These are phyloP conservation scores for Tilletia walkeri DNA, from an alignment of 1,284 basidiomycete species.

Conservation along the genomic window DNA sequence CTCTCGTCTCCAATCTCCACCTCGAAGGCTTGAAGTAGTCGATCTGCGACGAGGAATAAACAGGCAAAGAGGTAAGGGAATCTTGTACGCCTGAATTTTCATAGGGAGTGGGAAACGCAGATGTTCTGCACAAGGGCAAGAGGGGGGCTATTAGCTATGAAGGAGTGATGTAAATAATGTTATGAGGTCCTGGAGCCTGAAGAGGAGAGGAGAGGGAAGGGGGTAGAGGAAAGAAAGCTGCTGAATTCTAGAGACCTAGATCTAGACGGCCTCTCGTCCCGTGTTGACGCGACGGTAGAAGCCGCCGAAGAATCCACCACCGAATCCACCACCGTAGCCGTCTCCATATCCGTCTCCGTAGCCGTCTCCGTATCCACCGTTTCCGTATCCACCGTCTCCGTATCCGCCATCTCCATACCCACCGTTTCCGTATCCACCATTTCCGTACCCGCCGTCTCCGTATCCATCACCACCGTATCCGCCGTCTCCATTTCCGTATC, in stretches of 20 bases:
- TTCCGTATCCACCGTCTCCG: background rate
- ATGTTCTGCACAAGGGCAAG: too few species aligned
- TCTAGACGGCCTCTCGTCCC: background rate
- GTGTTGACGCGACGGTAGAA: background rate
- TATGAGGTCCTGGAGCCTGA: too few species aligned
- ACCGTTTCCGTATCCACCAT: background rate
- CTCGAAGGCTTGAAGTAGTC: too few species aligned
- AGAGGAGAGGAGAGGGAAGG: too few species aligned
- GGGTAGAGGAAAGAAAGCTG: too few species aligned
- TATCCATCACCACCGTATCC: background rate
- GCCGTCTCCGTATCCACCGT: background rate
- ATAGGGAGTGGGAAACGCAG: too few species aligned
- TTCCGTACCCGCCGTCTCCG: background rate
- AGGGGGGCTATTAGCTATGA: too few species aligned
- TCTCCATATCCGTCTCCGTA: background rate
- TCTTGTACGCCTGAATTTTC: too few species aligned
- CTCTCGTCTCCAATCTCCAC: too few species aligned
- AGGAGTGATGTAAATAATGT: too few species aligned
- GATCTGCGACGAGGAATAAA: too few species aligned
- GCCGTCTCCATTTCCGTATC: background rate
- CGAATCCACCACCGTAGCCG: background rate
- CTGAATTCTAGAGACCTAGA: background rate
- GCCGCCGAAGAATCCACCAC: background rate
- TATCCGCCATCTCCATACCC: background rate
- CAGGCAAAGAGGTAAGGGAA: too few species aligned